Percentiles rank a stretch among this genome's conserved stretches.
These are phyloP conservation scores for Rhodotorula sphaerocarpa DNA, from an alignment of 768 basidiomycete species.

Conservation along the genomic window DNA sequence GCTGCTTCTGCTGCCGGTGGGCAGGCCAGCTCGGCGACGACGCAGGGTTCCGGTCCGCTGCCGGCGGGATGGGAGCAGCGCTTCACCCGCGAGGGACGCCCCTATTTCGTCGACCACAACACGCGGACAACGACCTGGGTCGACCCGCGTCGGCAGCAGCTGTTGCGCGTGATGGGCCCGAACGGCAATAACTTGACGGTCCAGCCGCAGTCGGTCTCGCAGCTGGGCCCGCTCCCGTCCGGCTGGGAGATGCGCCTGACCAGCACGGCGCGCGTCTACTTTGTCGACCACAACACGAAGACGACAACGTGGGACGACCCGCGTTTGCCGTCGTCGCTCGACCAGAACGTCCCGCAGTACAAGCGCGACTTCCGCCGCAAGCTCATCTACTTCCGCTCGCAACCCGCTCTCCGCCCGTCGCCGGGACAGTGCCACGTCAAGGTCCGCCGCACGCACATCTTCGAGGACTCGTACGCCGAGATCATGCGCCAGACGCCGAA, in stretches of 20 bases:
- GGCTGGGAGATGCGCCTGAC: conserved; percentile 99
- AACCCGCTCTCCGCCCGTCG: conserved; percentile 94
- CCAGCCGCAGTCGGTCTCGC: conserved; percentile 91
- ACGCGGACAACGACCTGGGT: conserved; percentile 99
- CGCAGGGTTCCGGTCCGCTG: conserved; percentile 72
- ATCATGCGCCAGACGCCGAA: conserved; percentile 99
- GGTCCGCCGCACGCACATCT: conserved; percentile 94
- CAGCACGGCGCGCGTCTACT: conserved; percentile 94
- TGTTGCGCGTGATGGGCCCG: conserved; percentile 93
- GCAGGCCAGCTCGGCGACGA: conserved; percentile 47
- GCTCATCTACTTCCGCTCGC: conserved; percentile 97
- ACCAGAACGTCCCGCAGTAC: conserved; percentile 96
- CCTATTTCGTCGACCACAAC: conserved; percentile 99
- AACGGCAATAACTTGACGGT: conserved; percentile 76
- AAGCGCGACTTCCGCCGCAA: conserved; percentile 99
- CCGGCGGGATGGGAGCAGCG: conserved; percentile 99
- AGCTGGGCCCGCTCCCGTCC: conserved; percentile 89
- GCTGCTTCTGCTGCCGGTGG: conserved; percentile 34
- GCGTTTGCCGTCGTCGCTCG: conserved; percentile 85
- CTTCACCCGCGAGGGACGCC: conserved; percentile 93
- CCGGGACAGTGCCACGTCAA: conserved; percentile 99
- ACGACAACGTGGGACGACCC: conserved; percentile 99
- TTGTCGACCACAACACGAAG: conserved; percentile 73
- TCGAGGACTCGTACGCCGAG: conserved; percentile 98
- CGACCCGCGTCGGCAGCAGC: conserved; percentile 90